Evolutionary conservation across 2,329 filamentous ascomycete species (phyloP).

Genomic region (Fusarium drepaniforme): DNA sequence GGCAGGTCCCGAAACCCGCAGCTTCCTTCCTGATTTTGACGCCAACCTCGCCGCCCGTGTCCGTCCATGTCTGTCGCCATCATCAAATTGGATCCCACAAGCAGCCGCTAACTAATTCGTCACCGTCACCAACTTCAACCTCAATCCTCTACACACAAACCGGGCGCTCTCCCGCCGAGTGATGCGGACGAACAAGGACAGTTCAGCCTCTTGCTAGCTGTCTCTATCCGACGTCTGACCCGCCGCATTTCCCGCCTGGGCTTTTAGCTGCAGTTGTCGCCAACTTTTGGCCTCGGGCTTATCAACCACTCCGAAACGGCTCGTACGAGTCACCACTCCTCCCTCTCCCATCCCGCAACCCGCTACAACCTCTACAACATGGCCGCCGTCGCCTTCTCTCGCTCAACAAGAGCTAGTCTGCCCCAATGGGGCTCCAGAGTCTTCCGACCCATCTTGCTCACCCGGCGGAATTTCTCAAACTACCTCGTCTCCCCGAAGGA

Average conservation of each 20-base stretch:
- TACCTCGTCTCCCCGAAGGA: constrained; percentile 91
- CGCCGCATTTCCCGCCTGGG: constrained; percentile 7
- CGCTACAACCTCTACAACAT: constrained; percentile 47
- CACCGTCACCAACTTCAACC: constrained; percentile 32
- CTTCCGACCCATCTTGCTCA: constrained; percentile 46
- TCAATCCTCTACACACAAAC: constrained; percentile 16
- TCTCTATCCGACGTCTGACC: constrained; percentile 17
- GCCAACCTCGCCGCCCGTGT: constrained; percentile 43
- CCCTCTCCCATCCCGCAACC: constrained; percentile 19
- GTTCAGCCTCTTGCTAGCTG: constrained; percentile 37
- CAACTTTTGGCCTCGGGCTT: constrained; percentile 27
- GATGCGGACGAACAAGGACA: constrained; percentile 41
- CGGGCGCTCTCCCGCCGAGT: constrained; percentile 28
- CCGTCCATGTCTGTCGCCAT: constrained; percentile 25
- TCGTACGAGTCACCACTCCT: constrained; percentile 35
- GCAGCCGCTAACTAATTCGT: constrained; percentile 40
- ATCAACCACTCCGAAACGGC: constrained; percentile 37
- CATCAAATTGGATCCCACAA: constrained; percentile 39
- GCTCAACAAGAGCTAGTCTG: constrained; percentile 56
- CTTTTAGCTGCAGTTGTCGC: constrained; percentile 5
- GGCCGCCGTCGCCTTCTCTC: constrained; percentile 58
- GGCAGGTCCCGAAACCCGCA: constrained; percentile 20
- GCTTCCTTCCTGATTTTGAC: constrained; percentile 31
- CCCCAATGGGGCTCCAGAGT: constrained; percentile 51
- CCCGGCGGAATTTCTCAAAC: constrained; percentile 69